Conservation (phyloP, 192 early-diverging fungal genomes). For the Coemansia sp. region DNA sequence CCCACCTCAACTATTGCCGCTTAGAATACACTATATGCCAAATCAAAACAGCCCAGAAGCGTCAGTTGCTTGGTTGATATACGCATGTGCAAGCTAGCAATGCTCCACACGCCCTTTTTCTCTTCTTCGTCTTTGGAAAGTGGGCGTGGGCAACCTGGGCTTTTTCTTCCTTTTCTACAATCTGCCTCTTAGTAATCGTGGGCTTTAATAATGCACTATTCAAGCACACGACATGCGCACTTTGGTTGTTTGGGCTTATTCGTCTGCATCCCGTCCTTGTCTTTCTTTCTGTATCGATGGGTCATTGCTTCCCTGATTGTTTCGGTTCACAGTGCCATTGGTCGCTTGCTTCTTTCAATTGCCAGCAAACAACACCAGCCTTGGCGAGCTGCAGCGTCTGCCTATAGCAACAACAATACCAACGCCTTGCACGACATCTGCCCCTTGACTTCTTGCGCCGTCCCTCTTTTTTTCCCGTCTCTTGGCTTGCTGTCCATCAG, state of each 20-base stretch:
- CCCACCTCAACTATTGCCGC: background rate
- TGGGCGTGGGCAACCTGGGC: background rate
- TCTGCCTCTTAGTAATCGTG: background rate
- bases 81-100: background rate
- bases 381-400: constrained; percentile 4
- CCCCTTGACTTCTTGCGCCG: constrained; percentile 6
- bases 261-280: constrained; percentile 2
- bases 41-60: background rate
- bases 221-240: constrained; percentile 4
- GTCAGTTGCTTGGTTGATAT: background rate
- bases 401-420: constrained; percentile 8
- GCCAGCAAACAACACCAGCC: background rate
- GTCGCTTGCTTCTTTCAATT: constrained; percentile 17
- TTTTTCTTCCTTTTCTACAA: background rate
- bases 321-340: constrained; percentile 12
- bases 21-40: background rate
- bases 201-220: constrained; percentile 9
- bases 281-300: constrained; percentile 27
- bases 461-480: constrained; percentile 7
- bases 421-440: constrained; percentile 8
- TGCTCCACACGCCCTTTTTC: too few relatives aligned
- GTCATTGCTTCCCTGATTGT: constrained; percentile 31
- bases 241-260: constrained; percentile 8
- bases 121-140: background rate
- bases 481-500: background rate